Evolutionary conservation across 1,284 basidiomycete species (phyloP), one percentile per base, ranked within the genome.

Genomic region (Retiboletus flavoniger): DNA sequence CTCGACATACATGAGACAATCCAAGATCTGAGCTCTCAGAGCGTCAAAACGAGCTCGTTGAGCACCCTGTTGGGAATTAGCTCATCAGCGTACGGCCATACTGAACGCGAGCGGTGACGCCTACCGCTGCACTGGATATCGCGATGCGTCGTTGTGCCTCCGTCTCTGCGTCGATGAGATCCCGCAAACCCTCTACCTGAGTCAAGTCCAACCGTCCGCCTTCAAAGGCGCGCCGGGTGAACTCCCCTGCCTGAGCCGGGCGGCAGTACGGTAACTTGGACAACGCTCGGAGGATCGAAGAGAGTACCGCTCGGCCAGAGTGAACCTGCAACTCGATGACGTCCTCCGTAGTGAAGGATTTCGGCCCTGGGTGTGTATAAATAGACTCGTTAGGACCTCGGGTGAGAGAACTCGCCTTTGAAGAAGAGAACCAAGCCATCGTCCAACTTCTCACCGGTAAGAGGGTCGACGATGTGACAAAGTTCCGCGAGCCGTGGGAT

Each of bases 241-340:
- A 96, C 70, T 96, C 93, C 43, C 93, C 93, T 7, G 85, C 82
- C 63, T 89, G 85, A 0, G 93, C 93, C 5, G 86, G 85, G 8
- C 93, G 82, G 53, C 84, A 83, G 54, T 75, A 79, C 0, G 81
- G 78, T 13, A 91, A 59, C 48, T 65, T 66, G 0, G 84, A 80
- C 7, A 95, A 74, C 1, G 88, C 82, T 3, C 70, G 64, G 19
- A 95, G 78, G 10, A 91, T 74, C 3, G 89, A 83, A 3, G 84
- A 72, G 56, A 93, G 78, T 34, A 94, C 79, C 1, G 93, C 91
- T 7, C 85, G 78, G 1, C 91, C 91, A n/a, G 92, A 94, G 67
- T 96, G 93, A 28, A 92, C 74, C 69, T 96, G 93, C 34, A 96
- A 71, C 67, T 96, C 93, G 7, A 96, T 66, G n/a, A 87, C 85